Evolutionary conservation across 495 filamentous ascomycete species (phyloP), one percentile per base, ranked within the genome.

Genomic region (Hypomontagnella monticulosa): DNA sequence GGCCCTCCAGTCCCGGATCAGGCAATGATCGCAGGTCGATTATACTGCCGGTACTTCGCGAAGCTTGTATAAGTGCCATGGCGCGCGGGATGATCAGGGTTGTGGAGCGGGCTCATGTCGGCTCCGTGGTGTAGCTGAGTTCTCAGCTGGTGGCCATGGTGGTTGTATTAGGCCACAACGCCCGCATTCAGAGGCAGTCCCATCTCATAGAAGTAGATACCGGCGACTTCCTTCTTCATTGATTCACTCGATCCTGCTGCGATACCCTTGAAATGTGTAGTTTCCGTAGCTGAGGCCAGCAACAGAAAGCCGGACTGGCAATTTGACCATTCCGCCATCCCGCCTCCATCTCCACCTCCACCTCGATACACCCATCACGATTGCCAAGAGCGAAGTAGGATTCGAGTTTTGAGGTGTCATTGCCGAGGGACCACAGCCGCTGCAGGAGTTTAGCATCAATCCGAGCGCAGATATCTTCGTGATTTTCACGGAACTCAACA

Each of bases 361-460:
- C 10, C 20, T 16, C 20, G 34, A 43, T 20, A 10, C 30, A 37
- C 19, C 38, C 44, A 18, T 51, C 36, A 44, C 7, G 27, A 36
- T 42, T 27, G 47, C 47, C 57, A 43, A 50, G 47, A 60, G 27
- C 37, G 27, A 60, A 15, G 57, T 52, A 50, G 11, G 20, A 44
- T 14, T 19, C 50, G 1, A 11, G 4, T 10, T 19, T 2, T 12
- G 36, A 34, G 14, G 42, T 19, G 27, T 30, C 16, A 32, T 23
- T 58, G 43, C 55, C 55, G 55, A 46, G 6, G 43, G 48, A 10
- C 18, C 18, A 33, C 33, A 8, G 30, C 33, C 34, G 34, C 30
- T 58, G 55, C 55, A 58, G 7, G 55, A 49, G 6, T 27, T 58
- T 48, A 58, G 34, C 43, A 49, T 48, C 34, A 48, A 58, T 58